phyloP scores from a whole-genome alignment of 139 green algal species.

The Coccomyxa sp. region DNA sequence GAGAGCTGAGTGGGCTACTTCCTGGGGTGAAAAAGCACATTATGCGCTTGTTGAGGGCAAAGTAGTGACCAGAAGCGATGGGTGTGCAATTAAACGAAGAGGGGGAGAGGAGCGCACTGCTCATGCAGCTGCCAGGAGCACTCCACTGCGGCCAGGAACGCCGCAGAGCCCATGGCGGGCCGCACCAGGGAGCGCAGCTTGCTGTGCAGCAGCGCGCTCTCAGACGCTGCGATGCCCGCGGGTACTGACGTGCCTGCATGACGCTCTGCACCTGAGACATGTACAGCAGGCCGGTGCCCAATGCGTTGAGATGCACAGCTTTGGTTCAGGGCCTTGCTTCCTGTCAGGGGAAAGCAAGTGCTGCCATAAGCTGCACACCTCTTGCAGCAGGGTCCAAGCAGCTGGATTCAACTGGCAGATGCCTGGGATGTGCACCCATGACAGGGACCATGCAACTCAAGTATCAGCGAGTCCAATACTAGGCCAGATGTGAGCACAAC shows the following conservation, averaged over 20 bases:
- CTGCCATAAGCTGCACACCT: neutral
- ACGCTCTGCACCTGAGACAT: neutral
- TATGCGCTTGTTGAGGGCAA: no score
- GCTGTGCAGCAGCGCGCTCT: constrained; percentile 7
- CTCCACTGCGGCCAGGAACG: constrained; percentile 13
- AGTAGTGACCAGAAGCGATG: no score
- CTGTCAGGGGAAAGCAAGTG: neutral
- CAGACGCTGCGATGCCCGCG: neutral
- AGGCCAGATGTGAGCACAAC: neutral
- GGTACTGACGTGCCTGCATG: neutral
- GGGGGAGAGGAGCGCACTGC: no score
- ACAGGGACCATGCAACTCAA: neutral
- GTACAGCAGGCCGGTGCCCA: neutral
- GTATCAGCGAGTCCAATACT: neutral
- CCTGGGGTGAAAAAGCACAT: no score
- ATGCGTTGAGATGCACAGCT: neutral
- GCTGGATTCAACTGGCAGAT: neutral
- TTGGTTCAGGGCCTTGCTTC: neutral
- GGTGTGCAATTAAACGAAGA: no score
- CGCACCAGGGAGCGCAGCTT: neutral
- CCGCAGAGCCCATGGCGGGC: constrained; percentile 6
- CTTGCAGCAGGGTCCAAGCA: no score
- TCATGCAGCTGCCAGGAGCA: constrained; percentile 13
- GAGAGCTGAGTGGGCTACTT: no score
- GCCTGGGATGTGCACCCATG: neutral